Evolutionary conservation across 2,329 filamentous ascomycete genomes (phyloP).

Genomic region (Xylariales sp.): DNA sequence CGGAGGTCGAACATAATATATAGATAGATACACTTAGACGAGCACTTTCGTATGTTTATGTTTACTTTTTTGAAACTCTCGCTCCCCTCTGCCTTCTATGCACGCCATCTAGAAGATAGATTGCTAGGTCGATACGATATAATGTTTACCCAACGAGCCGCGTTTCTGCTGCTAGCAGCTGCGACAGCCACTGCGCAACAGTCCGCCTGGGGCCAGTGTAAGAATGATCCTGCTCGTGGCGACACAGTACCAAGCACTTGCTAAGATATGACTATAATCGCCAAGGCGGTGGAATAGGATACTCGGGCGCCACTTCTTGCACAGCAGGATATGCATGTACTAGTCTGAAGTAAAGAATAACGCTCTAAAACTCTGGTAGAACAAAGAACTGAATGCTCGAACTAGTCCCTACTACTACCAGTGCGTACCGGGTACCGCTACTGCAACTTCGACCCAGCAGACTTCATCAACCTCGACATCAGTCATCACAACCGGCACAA

Average conservation of each 20-base stretch:
- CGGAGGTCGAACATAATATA: too few species aligned
- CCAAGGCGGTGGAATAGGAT: constrained; percentile 5
- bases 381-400: too few species aligned
- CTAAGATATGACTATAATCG: neutral
- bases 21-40: too few species aligned
- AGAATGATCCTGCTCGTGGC: too few species aligned
- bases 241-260: too few species aligned
- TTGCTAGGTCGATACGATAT: too few species aligned
- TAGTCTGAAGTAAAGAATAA: constrained; percentile 4
- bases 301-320: neutral
- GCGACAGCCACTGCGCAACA: constrained; percentile 1
- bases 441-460: neutral
- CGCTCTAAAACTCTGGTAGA: too few species aligned
- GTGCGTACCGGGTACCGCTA: neutral
- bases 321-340: constrained; percentile 2
- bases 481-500: neutral
- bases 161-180: neutral
- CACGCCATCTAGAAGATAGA: too few species aligned
- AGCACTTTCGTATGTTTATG: too few species aligned
- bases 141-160: too few species aligned
- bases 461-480: neutral
- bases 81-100: too few species aligned
- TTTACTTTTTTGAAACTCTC: too few species aligned
- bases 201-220: constrained; percentile 4
- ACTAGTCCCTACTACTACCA: constrained; percentile 6